phyloP scores from a whole-genome alignment of 1,139 yeast species.

The Kodamaea derodonti region DNA sequence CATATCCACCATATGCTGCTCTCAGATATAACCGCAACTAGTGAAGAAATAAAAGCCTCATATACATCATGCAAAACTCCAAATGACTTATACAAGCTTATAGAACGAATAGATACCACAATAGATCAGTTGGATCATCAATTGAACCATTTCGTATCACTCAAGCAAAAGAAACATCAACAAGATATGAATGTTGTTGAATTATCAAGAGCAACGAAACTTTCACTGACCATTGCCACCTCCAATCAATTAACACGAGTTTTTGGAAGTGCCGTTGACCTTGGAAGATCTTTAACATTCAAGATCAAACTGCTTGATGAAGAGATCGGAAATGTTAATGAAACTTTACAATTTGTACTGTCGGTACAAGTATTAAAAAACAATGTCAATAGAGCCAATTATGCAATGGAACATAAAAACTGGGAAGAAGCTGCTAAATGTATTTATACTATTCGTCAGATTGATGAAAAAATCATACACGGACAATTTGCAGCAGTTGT shows the following conservation, averaged over 20 bases:
- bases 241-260: conserved; percentile 49
- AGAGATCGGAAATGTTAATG: conserved; percentile 66
- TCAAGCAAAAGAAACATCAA: conserved; percentile 30
- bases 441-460: conserved; percentile 49
- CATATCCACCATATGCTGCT: too few relatives aligned
- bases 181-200: conserved; percentile 37
- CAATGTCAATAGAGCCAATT: conserved; percentile 62
- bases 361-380: conserved; percentile 61
- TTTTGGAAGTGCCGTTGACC: conserved; percentile 57
- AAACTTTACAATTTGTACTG: conserved; percentile 62
- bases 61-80: conserved; percentile 9
- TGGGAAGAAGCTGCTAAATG: conserved; percentile 73
- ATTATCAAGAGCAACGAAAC: conserved; percentile 30
- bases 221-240: conserved; percentile 31
- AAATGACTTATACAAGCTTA: conserved; percentile 18
- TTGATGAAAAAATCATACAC: conserved; percentile 40
- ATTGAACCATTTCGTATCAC: conserved; percentile 22
- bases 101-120: conserved; percentile 19
- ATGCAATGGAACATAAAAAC: conserved; percentile 62
- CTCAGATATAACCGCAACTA: neutral
- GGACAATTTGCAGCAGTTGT: conserved; percentile 79
- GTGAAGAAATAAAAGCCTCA: neutral
- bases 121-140: conserved; percentile 21
- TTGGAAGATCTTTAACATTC: conserved; percentile 65
- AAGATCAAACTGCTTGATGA: conserved; percentile 67